Evolutionary conservation across 176 grass and related monocot species (phyloP).

Genomic region (Aegilops sharonensis): DNA sequence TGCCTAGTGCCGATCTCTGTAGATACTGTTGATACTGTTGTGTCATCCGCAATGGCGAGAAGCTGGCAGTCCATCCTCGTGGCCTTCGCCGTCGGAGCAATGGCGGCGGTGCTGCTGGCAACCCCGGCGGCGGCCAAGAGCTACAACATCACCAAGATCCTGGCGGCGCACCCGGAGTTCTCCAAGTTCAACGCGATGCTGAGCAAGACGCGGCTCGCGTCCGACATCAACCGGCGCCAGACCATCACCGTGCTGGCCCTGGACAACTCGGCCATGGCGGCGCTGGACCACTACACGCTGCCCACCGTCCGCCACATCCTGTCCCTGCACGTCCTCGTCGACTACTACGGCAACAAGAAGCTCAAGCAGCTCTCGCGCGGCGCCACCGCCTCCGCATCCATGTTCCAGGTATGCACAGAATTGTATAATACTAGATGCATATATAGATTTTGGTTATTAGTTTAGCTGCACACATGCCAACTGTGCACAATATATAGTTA

Average conservation of each 20-base stretch:
- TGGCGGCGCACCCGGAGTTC: constrained; percentile 69
- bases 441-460: neutral
- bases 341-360: constrained; percentile 91
- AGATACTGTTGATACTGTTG: neutral
- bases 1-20: too few species aligned
- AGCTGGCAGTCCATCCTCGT: constrained; percentile 9
- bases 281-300: constrained; percentile 58
- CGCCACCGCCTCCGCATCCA: constrained; percentile 59
- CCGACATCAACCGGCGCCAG: constrained; percentile 90
- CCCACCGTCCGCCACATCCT: constrained; percentile 65
- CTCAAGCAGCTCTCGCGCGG: constrained; percentile 57
- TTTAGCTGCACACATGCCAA: neutral
- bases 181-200: constrained; percentile 85
- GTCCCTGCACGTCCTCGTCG: constrained; percentile 74
- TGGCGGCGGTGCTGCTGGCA: neutral
- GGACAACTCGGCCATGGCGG: constrained; percentile 65
- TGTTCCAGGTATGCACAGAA: constrained; percentile 52
- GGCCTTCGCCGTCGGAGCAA: neutral
- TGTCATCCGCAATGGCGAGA: constrained; percentile 25
- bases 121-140: constrained; percentile 13
- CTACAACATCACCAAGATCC: constrained; percentile 89
- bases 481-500: too few species aligned
- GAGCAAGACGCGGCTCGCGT: constrained; percentile 54
- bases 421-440: too few species aligned
- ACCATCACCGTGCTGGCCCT: constrained; percentile 88